Percentiles rank a stretch among this genome's conserved stretches.
phyloP scores from a whole-genome alignment of 164 flowering plant genomes.

The Brasenia schreberi region DNA sequence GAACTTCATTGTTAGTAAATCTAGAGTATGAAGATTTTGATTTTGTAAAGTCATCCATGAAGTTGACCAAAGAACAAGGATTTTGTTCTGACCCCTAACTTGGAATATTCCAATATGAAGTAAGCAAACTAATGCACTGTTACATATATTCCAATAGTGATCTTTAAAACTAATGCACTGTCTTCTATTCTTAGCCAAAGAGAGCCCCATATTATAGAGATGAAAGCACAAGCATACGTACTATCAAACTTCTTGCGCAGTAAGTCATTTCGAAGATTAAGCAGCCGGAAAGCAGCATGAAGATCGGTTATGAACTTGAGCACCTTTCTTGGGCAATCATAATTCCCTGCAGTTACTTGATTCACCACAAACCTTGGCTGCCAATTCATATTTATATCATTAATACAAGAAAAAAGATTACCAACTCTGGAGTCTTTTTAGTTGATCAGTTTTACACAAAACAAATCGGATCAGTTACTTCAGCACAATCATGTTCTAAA shows the following conservation, averaged over 20 bases:
- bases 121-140: too few relatives aligned
- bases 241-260: constrained; percentile 92
- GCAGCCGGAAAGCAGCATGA: constrained; percentile 89
- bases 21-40: too few relatives aligned
- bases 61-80: too few relatives aligned
- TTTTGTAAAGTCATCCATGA: too few relatives aligned
- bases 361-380: constrained; percentile 72
- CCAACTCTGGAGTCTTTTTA: too few relatives aligned
- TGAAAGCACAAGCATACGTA: constrained; percentile 12
- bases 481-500: too few relatives aligned
- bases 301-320: constrained; percentile 84
- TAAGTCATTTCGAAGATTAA: constrained; percentile 91
- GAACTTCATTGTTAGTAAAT: too few relatives aligned
- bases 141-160: too few relatives aligned
- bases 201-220: not conserved
- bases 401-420: not conserved
- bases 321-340: constrained; percentile 90
- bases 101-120: too few relatives aligned
- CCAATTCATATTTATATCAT: constrained; percentile 4
- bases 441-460: too few relatives aligned
- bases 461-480: too few relatives aligned
- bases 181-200: not conserved
- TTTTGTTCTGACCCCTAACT: too few relatives aligned
- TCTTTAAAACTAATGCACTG: not conserved
- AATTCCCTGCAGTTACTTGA: constrained; percentile 69